Base-by-base conservation (phyloP, 2,329 filamentous ascomycete species). In the Cladophialophora psammophila region DNA sequence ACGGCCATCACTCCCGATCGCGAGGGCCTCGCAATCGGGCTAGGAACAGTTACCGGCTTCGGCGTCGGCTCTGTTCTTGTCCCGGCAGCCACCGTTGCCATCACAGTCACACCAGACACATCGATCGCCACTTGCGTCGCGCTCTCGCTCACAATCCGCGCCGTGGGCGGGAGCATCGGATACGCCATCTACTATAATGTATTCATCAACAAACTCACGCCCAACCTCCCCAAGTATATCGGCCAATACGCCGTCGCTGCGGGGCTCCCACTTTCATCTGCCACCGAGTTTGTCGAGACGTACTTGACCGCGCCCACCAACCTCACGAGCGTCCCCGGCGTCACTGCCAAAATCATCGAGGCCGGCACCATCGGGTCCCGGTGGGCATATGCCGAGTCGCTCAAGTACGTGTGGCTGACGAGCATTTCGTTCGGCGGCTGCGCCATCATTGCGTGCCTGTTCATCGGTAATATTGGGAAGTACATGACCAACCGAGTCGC, bases 91-190 rank as follows among this genome's bases (percentile, higher is more conserved):
- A 71, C 68, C 10, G 64, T 71, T 4, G 69, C 69, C 36, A 54
- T 70, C 6, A 70, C 58, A 1, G 69, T 71, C 36, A 59, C 56
- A 67, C 88, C 89, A 0, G 87, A 89, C 77, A 79, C 91, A 57
- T 81, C 91, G 3, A 91, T 92, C 69, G 90, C 88, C 7, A 91
- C 89, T 1, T 84, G 90, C 50, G 86, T 88, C 0, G 88, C 90
- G 6, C 80, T 92, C 20, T 91, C 89, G 0, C 84, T 91, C 31
- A 85, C 88, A 13, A 86, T 91, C 71, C 88, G 90, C 38, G 87
- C 90, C 61, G 83, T 91, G 34, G 89, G 90, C 54, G 89, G 89
- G 36, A 84, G 85, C 10, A 85, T 91, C 65, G 89, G 87, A 40
- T 90, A 88, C 74, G 83, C 84, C 12, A 80, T 86, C 61, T 83